These are phyloP conservation scores for Talaromyces funiculosus DNA, from an alignment of 2,329 filamentous ascomycete species.

Conservation along the genomic window DNA sequence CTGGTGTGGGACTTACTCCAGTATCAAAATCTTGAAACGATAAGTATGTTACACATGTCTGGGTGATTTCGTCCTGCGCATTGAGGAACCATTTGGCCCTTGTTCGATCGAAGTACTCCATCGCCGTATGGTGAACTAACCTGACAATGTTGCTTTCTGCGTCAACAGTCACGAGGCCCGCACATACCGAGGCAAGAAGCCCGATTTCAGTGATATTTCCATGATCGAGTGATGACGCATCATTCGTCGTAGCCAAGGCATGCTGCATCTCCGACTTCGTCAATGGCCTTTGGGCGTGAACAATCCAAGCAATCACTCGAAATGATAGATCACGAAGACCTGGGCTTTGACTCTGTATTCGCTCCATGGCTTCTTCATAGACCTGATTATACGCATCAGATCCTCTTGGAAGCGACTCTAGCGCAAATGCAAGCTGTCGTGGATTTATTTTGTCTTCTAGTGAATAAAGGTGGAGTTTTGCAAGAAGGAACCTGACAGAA, in stretches of 20 bases:
- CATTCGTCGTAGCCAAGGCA: constrained; percentile 18
- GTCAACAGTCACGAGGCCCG: constrained; percentile 41
- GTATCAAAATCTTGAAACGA: constrained; percentile 26
- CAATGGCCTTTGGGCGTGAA: constrained; percentile 10
- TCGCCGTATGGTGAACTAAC: constrained; percentile 44
- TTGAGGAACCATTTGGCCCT: constrained; percentile 26
- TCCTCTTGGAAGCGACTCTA: constrained; percentile 16
- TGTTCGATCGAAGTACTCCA: constrained; percentile 40
- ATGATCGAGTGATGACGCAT: constrained; percentile 18
- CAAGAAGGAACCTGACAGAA: constrained; percentile 14
- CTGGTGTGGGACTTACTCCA: constrained; percentile 12
- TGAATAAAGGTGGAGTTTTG: constrained; percentile 12
- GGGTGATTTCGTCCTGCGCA: constrained; percentile 24
- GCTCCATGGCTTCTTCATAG: constrained; percentile 22
- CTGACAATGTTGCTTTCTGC: constrained; percentile 35
- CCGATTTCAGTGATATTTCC: constrained; percentile 18
- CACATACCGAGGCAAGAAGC: constrained; percentile 34
- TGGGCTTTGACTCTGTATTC: constrained; percentile 16
- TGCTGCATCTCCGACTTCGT: constrained; percentile 15
- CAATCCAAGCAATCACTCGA: constrained; percentile 13
- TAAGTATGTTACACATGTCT: constrained; percentile 34
- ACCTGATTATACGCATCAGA: constrained; percentile 13
- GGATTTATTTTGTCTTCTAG: constrained; percentile 4
- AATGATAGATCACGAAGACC: constrained; percentile 1
- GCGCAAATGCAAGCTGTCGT: constrained; percentile 18